These are phyloP conservation scores for Hsuehochloa calcarea DNA, from an alignment of 176 grass and related monocot species.

Conservation along the genomic window DNA sequence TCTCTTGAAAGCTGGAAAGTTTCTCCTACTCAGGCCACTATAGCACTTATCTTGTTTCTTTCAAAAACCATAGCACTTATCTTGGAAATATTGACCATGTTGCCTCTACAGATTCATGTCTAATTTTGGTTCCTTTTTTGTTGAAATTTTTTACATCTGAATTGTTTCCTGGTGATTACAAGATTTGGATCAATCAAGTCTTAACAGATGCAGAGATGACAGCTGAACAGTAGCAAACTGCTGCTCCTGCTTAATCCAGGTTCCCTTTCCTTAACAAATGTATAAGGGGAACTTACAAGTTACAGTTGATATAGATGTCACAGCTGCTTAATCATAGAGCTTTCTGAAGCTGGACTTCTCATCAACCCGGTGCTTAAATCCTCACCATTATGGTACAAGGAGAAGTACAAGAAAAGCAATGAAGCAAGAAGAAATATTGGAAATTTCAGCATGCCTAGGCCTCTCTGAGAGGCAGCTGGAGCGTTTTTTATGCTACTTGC, in stretches of 20 bases:
- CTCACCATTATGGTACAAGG: slow-evolving; percentile 15
- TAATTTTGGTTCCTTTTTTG: not conserved
- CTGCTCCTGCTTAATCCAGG: slow-evolving; percentile 22
- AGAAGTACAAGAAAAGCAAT: slow-evolving; percentile 6
- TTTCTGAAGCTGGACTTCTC: slow-evolving; percentile 8
- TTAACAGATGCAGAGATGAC: not conserved
- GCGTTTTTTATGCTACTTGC: not conserved
- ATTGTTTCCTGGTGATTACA: not conserved
- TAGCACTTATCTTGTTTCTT: too few relatives aligned
- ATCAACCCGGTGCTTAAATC: not conserved
- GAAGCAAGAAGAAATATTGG: not conserved
- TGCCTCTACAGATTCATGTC: not conserved
- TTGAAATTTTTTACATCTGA: not conserved
- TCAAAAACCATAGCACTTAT: too few relatives aligned
- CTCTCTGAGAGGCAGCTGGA: slow-evolving; percentile 22
- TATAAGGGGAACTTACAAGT: slow-evolving; percentile 31
- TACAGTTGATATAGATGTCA: slow-evolving; percentile 21
- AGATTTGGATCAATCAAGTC: not conserved
- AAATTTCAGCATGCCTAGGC: not conserved
- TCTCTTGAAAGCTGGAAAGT: not conserved
- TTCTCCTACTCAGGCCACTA: not conserved
- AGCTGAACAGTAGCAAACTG: not conserved
- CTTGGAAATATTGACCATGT: not conserved
- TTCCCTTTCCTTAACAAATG: not conserved
- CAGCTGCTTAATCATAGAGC: not conserved